Base-by-base conservation (phyloP, 805 yeast species). In the Groenewaldozyma tartarivorans region DNA sequence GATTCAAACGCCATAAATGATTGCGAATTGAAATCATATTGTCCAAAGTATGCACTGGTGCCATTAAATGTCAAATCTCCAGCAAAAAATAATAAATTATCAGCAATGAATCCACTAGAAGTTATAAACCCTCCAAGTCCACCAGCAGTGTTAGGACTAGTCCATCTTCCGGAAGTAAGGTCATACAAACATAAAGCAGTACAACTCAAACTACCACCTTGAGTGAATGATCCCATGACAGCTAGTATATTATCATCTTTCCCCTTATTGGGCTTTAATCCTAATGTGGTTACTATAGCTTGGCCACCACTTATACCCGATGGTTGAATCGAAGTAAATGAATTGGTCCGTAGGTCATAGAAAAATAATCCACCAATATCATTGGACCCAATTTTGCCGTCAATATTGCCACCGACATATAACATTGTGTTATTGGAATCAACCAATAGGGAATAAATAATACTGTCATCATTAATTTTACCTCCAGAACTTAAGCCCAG, bases 191-290 rank as follows among this genome's bases (percentile, higher is more conserved):
- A 87, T 29, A 88, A 58, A 1, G 75, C 70, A 2, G 66, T 57
- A 59, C 95, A 87, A 20, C 62, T 58, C 24, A 71, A 60, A 3
- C 74, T 62, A 0, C 81, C 79, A 1, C 82, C 78, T 17, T 66
- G 56, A 17, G 67, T 70, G 55, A 83, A 86, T 33, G 71, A 66
- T 19, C 96, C 96, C 31, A 82, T 95, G 9, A 83, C 83, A 22
- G 79, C 65, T 20, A 86, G 60, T 24, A 24, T 9, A 9, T 24
- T 7, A 13, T 24, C 29, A 24, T 24, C 29, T 16, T 66, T 50
- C 1, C 69, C 62, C 5, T 61, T 40, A 21, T 67, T 63, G 21
- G 58, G 61, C 19, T 63, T 64, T 24, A 69, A 66, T 26, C 63
- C 62, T 15, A 69, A 47, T 15, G 58, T 57, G 39, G 73, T 57